Evolutionary conservation across 139 green algal species (phyloP), one percentile per base, ranked within the genome.

Genomic region (Closterium sp.): DNA sequence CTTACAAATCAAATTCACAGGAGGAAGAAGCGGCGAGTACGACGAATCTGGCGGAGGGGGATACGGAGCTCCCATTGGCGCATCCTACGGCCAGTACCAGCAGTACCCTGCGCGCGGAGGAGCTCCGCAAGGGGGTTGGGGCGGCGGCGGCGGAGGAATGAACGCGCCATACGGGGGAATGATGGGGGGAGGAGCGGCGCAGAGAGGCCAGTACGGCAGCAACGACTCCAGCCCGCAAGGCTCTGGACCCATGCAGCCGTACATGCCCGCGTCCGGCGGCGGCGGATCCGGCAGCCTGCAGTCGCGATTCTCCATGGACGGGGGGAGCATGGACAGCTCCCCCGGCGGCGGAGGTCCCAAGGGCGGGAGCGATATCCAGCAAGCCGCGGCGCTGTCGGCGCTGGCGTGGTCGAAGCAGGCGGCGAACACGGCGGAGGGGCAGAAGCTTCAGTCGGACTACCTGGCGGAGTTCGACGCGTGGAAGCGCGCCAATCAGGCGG

Each of bases 391-490:
- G 10, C 28, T 87, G 21, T 87, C 85, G 0, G 85, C 85, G 28
- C 85, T 87, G 10, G 85, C 85, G 85, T 87, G 85, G 85, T 87
- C 85, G 28, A 30, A 87, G 85, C n/a, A 31, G 28, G 28, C 28
- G 28, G 85, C 28, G 28, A 31, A 31, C 22, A 87, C 28, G 19
- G n/a, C 85, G 21, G 85, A 87, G 85, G n/a, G 28, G 85, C 85
- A 87, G 89, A 86, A 91, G 31, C 73, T 86, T 0, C 89, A 91
- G 4, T 34, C 34, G 89, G 89, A 87, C 34, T 91, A 91, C 19
- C 31, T 91, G 9, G 89, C 89, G 27, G 89, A 91, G 73, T 91
- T 91, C 34, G 89, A 91, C 31, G 89, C 89, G 84, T 91, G 89
- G 89, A 88, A 85, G 84, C 31, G 70, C 29, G 30, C 89, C 73